A percentile compares a stretch with the other conserved stretches of the same genome.
Evolutionary conservation across 345 rosid genomes (phyloP).

Genomic region (Aegle marmelos): DNA sequence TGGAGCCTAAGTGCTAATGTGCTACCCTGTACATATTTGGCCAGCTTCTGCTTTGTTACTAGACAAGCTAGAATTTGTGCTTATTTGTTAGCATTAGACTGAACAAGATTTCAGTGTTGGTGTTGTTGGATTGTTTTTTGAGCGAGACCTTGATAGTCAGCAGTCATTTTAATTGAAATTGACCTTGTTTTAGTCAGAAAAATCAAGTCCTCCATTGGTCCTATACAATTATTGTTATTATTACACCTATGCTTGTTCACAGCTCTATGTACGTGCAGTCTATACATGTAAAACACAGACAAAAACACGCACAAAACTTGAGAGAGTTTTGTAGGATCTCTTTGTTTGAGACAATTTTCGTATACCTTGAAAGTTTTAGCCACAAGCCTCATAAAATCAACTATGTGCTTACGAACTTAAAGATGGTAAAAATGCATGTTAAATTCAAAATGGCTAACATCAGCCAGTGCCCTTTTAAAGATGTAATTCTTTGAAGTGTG

Average conservation of each 20-base stretch:
- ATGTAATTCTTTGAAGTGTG: neutral
- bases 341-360: neutral
- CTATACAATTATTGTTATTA: neutral
- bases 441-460: neutral
- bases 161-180: neutral
- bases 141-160: neutral
- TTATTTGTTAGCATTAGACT: neutral
- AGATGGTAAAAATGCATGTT: neutral
- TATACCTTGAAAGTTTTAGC: neutral
- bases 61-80: constrained; percentile 1
- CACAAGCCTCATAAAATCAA: neutral
- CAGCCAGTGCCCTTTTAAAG: neutral
- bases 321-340: neutral
- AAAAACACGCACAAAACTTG: neutral
- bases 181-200: neutral
- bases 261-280: neutral
- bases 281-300: neutral
- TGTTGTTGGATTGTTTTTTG: neutral
- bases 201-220: neutral
- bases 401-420: neutral
- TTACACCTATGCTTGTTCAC: neutral
- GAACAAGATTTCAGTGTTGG: neutral
- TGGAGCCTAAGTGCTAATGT: neutral
- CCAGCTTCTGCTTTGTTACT: constrained; percentile 2
- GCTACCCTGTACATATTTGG: neutral